These are phyloP conservation scores for Dryadomyces quercus-mongolicae DNA, from an alignment of 2,329 filamentous ascomycete genomes.

Conservation along the genomic window DNA sequence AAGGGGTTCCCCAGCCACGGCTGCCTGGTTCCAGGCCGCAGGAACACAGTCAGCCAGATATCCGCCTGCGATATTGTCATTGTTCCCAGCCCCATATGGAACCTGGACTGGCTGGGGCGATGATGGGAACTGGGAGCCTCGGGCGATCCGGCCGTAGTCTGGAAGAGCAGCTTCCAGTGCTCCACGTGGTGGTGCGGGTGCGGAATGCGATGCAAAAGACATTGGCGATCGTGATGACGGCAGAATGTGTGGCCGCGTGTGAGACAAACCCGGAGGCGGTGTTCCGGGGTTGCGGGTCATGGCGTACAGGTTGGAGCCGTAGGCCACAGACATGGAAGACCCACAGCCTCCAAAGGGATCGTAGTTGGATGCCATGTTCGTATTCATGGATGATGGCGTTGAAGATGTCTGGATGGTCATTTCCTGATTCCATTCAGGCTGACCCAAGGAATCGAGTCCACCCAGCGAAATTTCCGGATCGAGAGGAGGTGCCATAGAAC, in stretches of 20 bases:
- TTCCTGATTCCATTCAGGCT: conserved; percentile 30
- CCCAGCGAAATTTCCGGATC: conserved; percentile 25
- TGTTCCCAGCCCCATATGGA: conserved; percentile 15
- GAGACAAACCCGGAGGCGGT: not conserved
- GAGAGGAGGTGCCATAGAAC: conserved; percentile 24
- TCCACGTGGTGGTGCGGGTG: not conserved
- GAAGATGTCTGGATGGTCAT: conserved; percentile 26
- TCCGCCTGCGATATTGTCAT: conserved; percentile 12
- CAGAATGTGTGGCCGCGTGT: not conserved
- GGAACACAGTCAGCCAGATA: conserved; percentile 26
- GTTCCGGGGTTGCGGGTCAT: conserved; percentile 31
- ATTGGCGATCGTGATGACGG: not conserved
- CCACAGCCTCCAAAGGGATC: conserved; percentile 34
- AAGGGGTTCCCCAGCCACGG: conserved; percentile 1
- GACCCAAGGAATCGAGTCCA: conserved; percentile 27
- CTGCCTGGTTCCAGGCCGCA: conserved; percentile 22
- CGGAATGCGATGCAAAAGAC: not conserved
- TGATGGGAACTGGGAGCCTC: not conserved
- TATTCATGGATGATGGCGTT: conserved; percentile 21
- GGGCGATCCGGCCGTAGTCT: not conserved
- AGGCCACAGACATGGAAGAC: conserved; percentile 21
- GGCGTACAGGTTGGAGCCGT: conserved; percentile 30
- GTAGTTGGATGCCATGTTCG: not conserved
- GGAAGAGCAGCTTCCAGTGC: not conserved
- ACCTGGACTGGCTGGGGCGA: not conserved